phyloP scores from a whole-genome alignment of 768 basidiomycete species.

The Mycena alexandri region DNA sequence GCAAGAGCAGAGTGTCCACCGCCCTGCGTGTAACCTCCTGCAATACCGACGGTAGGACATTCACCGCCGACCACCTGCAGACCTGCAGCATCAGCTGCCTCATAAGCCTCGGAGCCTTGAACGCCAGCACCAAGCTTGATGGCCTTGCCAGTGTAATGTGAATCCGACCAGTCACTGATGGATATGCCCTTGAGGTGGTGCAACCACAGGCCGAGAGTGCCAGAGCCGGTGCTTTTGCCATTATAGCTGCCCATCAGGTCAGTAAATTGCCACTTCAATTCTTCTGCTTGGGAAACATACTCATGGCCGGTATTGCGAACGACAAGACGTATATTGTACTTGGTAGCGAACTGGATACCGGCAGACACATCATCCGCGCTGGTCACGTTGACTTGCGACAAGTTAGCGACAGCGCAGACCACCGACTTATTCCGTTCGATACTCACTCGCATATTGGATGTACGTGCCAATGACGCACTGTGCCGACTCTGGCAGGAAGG shows the following conservation, averaged over 20 bases:
- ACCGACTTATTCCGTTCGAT: conserved; percentile 25
- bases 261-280: conserved; percentile 17
- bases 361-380: conserved; percentile 14
- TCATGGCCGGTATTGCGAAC: conserved; percentile 30
- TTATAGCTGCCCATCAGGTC: conserved; percentile 20
- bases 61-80: conserved; percentile 22
- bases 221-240: conserved; percentile 21
- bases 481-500: conserved; percentile 7
- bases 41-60: conserved; percentile 45
- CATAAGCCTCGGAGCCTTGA: conserved; percentile 14
- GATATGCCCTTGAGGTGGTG: conserved; percentile 21
- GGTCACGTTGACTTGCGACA: conserved; percentile 20
- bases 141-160: conserved; percentile 21
- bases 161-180: conserved; percentile 3
- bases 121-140: conserved; percentile 25
- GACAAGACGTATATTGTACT: conserved; percentile 26
- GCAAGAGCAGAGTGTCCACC: conserved; percentile 37
- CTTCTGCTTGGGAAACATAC: conserved; percentile 18
- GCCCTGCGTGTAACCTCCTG: conserved; percentile 46
- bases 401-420: too few relatives aligned
- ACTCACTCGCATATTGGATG: conserved; percentile 20
- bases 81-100: conserved; percentile 8
- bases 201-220: conserved; percentile 20
- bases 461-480: conserved; percentile 22
- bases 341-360: conserved; percentile 16